A percentile compares a stretch with the other conserved stretches of the same genome.
Conservation (phyloP, 106 monocot species). For the Dendrobium nobile region DNA sequence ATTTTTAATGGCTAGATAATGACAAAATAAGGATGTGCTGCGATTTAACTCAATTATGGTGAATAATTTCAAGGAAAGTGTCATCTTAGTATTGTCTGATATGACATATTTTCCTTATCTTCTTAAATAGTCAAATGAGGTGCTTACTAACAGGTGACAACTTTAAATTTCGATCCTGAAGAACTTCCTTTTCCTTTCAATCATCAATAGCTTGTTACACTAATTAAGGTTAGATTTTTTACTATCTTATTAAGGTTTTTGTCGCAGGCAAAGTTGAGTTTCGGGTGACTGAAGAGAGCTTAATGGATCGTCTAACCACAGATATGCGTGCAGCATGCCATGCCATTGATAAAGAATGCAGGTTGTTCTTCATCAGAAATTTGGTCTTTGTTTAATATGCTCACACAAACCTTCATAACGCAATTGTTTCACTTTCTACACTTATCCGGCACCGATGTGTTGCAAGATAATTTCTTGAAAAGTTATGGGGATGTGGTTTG, state of each 20-base stretch:
- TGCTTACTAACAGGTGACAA: neutral
- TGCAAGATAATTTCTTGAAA: too few relatives aligned
- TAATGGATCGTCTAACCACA: constrained; percentile 65
- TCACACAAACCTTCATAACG: neutral
- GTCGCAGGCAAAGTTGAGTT: constrained; percentile 45
- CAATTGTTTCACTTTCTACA: neutral
- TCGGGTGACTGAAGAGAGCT: constrained; percentile 66
- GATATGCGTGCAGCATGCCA: constrained; percentile 57
- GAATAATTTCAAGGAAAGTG: too few relatives aligned
- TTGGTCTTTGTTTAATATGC: neutral
- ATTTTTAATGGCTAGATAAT: too few relatives aligned
- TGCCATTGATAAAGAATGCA: constrained; percentile 57
- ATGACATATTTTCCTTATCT: too few relatives aligned
- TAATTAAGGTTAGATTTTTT: neutral
- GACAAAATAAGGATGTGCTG: too few relatives aligned
- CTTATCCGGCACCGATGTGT: too few relatives aligned
- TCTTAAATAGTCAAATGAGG: neutral
- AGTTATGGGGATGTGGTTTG: too few relatives aligned
- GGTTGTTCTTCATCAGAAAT: constrained; percentile 18
- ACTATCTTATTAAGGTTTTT: constrained; percentile 1
- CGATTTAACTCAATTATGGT: too few relatives aligned
- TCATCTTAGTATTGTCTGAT: too few relatives aligned
- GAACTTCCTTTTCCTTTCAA: neutral
- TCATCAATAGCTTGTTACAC: neutral
- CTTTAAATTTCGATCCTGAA: neutral